Percentiles rank a stretch among this genome's conserved stretches.
These are phyloP conservation scores for Peronospora destructor DNA, from an alignment of 352 stramenopile species.

Conservation along the genomic window DNA sequence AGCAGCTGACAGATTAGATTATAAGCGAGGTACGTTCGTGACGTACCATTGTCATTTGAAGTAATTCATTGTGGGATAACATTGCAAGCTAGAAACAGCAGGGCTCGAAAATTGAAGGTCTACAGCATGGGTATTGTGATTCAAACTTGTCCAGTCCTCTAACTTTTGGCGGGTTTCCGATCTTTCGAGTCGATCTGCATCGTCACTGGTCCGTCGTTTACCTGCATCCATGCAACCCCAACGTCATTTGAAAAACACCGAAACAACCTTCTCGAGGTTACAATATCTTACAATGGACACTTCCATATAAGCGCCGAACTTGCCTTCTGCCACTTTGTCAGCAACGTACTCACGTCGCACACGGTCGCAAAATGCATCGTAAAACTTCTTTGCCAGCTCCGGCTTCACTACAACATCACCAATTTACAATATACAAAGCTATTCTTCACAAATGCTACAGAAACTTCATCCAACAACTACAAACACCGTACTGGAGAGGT, in stretches of 20 bases:
- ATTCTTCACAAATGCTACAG: neutral
- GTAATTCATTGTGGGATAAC: neutral
- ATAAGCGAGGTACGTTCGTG: neutral
- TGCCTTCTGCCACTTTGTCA: conserved; percentile 70
- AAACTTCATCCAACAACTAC: neutral
- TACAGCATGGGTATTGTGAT: neutral
- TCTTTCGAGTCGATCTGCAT: conserved; percentile 83
- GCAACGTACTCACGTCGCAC: conserved; percentile 48
- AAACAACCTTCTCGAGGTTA: neutral
- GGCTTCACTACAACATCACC: conserved; percentile 44
- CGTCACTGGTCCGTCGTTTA: conserved; percentile 79
- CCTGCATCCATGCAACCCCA: conserved; percentile 25
- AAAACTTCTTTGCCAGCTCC: conserved; percentile 61
- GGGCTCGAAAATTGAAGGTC: neutral
- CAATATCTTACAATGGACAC: conserved; percentile 54
- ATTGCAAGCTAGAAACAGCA: neutral
- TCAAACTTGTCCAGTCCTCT: conserved; percentile 7
- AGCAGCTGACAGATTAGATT: conserved; percentile 6
- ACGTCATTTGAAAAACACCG: conserved; percentile 7
- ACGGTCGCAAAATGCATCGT: conserved; percentile 62
- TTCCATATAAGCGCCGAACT: conserved; percentile 84
- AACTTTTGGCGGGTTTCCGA: conserved; percentile 43
- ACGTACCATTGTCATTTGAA: neutral
- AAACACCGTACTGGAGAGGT: conserved; percentile 59
- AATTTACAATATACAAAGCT: neutral